phyloP scores from a whole-genome alignment of 257 asterid genomes.

The Petunia axillaris region DNA sequence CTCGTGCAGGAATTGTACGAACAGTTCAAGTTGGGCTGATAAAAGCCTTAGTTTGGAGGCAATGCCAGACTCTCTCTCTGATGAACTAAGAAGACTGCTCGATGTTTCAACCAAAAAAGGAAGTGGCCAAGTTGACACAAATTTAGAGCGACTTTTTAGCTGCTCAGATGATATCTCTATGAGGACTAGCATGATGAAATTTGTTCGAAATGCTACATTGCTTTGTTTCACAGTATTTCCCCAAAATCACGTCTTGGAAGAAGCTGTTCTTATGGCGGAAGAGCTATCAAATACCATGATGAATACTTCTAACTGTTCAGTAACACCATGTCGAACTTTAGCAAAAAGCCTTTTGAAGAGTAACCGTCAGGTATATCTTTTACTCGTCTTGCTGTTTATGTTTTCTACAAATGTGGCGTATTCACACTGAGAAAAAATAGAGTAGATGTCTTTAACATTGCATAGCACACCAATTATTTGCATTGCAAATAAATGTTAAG shows the following conservation, averaged over 20 bases:
- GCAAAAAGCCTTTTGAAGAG: conserved; percentile 82
- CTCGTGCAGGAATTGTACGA: conserved; percentile 79
- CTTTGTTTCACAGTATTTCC: conserved; percentile 82
- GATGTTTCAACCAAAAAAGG: conserved; percentile 42
- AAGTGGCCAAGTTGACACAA: conserved; percentile 38
- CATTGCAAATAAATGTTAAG: background rate
- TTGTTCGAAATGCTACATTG: conserved; percentile 79
- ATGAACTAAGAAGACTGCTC: conserved; percentile 58
- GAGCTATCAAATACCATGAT: conserved; percentile 79
- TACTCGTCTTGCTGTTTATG: conserved; percentile 15
- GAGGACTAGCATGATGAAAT: conserved; percentile 72
- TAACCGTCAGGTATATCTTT: conserved; percentile 77
- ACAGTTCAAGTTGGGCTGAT: conserved; percentile 83
- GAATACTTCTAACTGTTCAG: conserved; percentile 52
- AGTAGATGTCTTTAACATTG: background rate
- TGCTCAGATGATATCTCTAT: conserved; percentile 59
- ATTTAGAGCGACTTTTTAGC: conserved; percentile 62
- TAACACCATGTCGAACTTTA: conserved; percentile 85
- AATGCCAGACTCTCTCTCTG: conserved; percentile 62
- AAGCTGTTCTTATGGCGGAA: conserved; percentile 93
- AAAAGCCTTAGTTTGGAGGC: conserved; percentile 68
- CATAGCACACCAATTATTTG: background rate
- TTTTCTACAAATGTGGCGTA: background rate
- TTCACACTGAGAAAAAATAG: conserved; percentile 6
- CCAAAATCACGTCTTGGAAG: conserved; percentile 77